Evolutionary conservation across 768 basidiomycete genomes (phyloP), one percentile per base, ranked within the genome.

Genomic region (Psilocybe tampanensis): DNA sequence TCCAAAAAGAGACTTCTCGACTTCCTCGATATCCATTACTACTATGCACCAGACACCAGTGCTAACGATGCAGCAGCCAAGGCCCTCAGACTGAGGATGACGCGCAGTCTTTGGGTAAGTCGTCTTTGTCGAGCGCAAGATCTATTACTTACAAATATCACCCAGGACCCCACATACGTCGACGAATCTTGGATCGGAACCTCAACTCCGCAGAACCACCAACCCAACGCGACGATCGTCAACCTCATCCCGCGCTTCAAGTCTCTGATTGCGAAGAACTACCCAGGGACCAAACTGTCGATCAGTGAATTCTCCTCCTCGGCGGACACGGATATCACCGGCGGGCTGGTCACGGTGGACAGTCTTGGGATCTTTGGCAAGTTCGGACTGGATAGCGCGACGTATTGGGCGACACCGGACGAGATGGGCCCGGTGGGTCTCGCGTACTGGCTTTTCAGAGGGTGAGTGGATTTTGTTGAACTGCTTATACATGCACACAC

Each of bases 211-310:
- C 78, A 80, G 56, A 78, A 79, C 64, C 75, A 77, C 59, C 76
- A 84, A 64, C 75, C 73, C 65, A 75, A 81, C 63, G 73, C 79
- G 6, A 76, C 69, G 8, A 59, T 64, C 24, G 74, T 84, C 23
- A 60, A 66, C 56, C 76, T 84, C 51, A 73, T 84, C 54, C 82
- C 82, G 26, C 79, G 82, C 17, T 74, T 84, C 68, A 75, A 75
- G 60, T 72, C 72, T 29, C 75, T 84, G 55, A 82, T 84, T 61
- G 69, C 71, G 29, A 64, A 71, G 36, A 66, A 76, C 67, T 84
- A 83, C 62, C 81, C 82, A n/a, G 82, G 81, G n/a, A 83, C 81
- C 36, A 82, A 80, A 64, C 67, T 84, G 36, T 81, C 80, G 21
- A 69, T 84, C 50, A 76, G 77, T 55, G 82, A 84, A 63, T 83